Evolutionary conservation across 192 early-diverging fungal genomes (phyloP), one percentile per base, ranked within the genome.

Genomic region (Coemansia sp.): DNA sequence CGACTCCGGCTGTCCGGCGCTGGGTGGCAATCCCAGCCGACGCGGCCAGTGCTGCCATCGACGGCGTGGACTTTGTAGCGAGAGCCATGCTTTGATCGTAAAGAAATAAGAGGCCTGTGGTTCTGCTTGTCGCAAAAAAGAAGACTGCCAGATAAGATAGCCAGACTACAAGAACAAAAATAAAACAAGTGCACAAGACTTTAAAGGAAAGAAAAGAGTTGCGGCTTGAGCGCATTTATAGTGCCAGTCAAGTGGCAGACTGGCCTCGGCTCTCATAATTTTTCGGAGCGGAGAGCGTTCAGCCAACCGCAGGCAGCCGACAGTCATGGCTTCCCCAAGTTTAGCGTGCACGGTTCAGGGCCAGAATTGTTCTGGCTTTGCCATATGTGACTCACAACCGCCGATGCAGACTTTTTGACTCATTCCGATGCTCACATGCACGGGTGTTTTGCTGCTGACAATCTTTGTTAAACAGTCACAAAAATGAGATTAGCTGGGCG

Each of bases 401-500:
- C 32, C 5, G 32, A 32, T 32, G 32, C 32, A 8, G n/a, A 22
- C 22, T 24, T 19, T 53, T 50, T 50, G 49, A 50, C 52, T 24
- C 52, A 54, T 54, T 19, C 12, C 24, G 7, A 14, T 2, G 29
- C 32, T 15, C 51, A 39, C 22, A 22, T 22, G 39, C 24, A 21
- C 8, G 22, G 9, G 32, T 7, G 29, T 25, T 0, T 8, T 32
- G 5, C 32, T 32, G 32, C 6, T 32, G 32, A 32, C 5, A 32
- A 32, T 32, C 32, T 32, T 32, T 32, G 32, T 32, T 32, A 32
- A 32, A 32, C 32, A 32, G 32, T 32, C 32, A 32, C 32, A 32
- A 32, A 8, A 32, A 7, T 7, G 24, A 23, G 50, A 23, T 86
- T 89, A 98, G 66, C 93, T 91, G 35, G 94, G 96, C 35, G 96